Evolutionary conservation across 2,329 filamentous ascomycete species (phyloP).

Genomic region (Penicillium sumatraense): DNA sequence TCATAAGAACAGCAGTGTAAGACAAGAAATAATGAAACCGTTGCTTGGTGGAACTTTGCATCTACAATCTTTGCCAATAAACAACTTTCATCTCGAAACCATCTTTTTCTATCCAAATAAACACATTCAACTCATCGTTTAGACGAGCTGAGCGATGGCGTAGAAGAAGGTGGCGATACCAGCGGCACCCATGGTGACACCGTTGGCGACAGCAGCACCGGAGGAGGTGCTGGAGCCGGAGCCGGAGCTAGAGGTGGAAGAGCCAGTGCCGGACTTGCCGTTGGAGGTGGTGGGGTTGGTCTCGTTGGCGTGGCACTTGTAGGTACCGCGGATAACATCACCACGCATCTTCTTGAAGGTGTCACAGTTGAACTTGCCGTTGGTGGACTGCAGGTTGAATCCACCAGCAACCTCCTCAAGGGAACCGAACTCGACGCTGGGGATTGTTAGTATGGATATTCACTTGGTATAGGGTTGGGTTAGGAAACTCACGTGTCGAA

Average conservation of each 20-base stretch:
- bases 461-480: not conserved
- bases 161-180: slow-evolving; percentile 51
- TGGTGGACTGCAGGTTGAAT: slow-evolving; percentile 70
- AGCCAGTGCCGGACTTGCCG: slow-evolving; percentile 37
- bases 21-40: slow-evolving; percentile 31
- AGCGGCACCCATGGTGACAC: slow-evolving; percentile 42
- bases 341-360: slow-evolving; percentile 52
- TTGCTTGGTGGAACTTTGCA: slow-evolving; percentile 43
- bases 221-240: slow-evolving; percentile 35
- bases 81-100: slow-evolving; percentile 33
- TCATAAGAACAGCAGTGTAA: slow-evolving; percentile 44
- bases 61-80: slow-evolving; percentile 40
- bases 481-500: slow-evolving; percentile 74
- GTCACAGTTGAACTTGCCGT: slow-evolving; percentile 63
- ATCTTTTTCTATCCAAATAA: slow-evolving; percentile 28
- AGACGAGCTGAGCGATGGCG: slow-evolving; percentile 53
- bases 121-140: slow-evolving; percentile 36
- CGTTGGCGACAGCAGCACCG: slow-evolving; percentile 42
- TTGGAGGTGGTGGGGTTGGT: slow-evolving; percentile 42
- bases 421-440: slow-evolving; percentile 71
- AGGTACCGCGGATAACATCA: slow-evolving; percentile 53
- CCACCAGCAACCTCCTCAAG: slow-evolving; percentile 72
- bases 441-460: slow-evolving; percentile 18
- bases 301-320: slow-evolving; percentile 47
- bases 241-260: slow-evolving; percentile 29